These are phyloP conservation scores for Penicillium sp. DNA, from an alignment of 2,329 filamentous ascomycete genomes.

Conservation along the genomic window DNA sequence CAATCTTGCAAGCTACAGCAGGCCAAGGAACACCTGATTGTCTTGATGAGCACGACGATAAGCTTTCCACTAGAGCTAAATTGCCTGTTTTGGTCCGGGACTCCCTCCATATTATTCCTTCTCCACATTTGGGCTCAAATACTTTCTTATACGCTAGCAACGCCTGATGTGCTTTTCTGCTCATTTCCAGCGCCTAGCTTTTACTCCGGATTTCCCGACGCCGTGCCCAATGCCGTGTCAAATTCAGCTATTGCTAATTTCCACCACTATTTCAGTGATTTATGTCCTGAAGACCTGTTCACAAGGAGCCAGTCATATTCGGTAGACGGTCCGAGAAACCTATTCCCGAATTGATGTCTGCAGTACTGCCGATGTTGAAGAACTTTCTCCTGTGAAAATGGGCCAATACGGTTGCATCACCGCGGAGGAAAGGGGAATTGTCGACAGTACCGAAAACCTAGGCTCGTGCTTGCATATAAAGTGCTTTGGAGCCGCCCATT, in stretches of 20 bases:
- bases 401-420: conserved; percentile 3
- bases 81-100: conserved; percentile 18
- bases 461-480: conserved; percentile 1
- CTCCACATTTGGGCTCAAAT: not conserved
- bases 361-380: not conserved
- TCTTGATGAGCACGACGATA: not conserved
- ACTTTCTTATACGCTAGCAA: not conserved
- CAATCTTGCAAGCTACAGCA: not conserved
- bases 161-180: not conserved
- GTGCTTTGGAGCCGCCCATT: not conserved
- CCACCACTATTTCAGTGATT: not conserved
- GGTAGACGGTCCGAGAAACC: conserved; percentile 1
- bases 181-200: not conserved
- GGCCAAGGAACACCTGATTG: not conserved
- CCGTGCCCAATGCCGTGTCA: conserved; percentile 8
- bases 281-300: not conserved
- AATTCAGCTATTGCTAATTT: conserved; percentile 14
- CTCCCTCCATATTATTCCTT: conserved; percentile 14
- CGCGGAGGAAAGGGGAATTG: conserved; percentile 12
- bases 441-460: not conserved
- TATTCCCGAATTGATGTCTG: not conserved
- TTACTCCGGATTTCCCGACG: conserved; percentile 5
- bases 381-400: not conserved
- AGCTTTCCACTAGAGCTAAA: conserved; percentile 5
- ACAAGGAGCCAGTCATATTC: not conserved